Conservation (phyloP, 208 protist species). For the Acanthamoeba rhysodes region DNA sequence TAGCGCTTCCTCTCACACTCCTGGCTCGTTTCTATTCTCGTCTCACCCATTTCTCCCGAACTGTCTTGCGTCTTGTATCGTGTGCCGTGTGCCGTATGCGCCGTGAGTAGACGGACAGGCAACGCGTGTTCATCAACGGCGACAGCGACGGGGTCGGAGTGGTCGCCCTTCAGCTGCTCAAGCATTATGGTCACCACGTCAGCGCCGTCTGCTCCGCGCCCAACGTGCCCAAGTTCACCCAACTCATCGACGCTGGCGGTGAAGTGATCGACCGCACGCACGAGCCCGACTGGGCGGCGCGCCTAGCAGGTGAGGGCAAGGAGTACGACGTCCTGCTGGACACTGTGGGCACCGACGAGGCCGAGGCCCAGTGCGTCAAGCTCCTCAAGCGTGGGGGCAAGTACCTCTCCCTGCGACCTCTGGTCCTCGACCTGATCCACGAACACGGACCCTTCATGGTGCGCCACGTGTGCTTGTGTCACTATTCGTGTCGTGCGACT, state of each 20-base stretch:
- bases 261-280: neutral
- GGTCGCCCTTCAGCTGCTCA: neutral
- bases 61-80: no score
- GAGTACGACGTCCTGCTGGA: constrained; percentile 36
- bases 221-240: neutral
- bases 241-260: neutral
- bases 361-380: constrained; percentile 4
- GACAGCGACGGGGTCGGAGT: neutral
- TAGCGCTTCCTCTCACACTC: neutral
- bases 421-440: neutral
- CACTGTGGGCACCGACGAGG: neutral
- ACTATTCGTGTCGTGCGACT: neutral
- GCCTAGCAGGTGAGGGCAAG: neutral
- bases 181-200: constrained; percentile 43
- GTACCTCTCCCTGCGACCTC: neutral
- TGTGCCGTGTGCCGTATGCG: neutral
- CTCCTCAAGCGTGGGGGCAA: neutral
- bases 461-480: no score
- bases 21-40: neutral
- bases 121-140: constrained; percentile 15
- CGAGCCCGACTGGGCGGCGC: neutral
- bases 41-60: no score
- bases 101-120: neutral
- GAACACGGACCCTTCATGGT: neutral
- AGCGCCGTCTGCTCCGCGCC: neutral